phyloP scores from a whole-genome alignment of 192 early-diverging fungal species.

The Backusella circina region DNA sequence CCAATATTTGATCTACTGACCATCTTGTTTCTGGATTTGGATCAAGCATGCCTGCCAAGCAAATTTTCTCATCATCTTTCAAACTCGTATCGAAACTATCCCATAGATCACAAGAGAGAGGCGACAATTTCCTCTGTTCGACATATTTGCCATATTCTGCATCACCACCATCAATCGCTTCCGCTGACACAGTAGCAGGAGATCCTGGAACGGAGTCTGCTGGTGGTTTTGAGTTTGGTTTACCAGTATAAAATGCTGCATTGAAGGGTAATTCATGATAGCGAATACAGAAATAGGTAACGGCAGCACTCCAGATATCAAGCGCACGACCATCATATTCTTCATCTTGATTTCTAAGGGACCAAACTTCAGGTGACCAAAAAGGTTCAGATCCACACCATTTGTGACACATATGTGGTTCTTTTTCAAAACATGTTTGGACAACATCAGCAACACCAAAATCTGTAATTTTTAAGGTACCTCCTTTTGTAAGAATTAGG shows the following conservation, averaged over 20 bases:
- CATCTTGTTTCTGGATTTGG: slow-evolving; percentile 72
- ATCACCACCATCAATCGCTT: slow-evolving; percentile 56
- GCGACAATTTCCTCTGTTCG: slow-evolving; percentile 16
- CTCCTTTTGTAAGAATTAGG: slow-evolving; percentile 77
- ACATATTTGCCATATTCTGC: slow-evolving; percentile 50
- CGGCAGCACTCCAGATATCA: slow-evolving; percentile 93
- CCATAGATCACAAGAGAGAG: slow-evolving; percentile 54
- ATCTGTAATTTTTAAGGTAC: slow-evolving; percentile 94
- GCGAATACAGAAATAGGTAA: slow-evolving; percentile 85
- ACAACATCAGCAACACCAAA: slow-evolving; percentile 98
- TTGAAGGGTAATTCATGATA: slow-evolving; percentile 48
- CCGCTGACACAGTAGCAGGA: slow-evolving; percentile 64
- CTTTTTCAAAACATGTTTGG: slow-evolving; percentile 74
- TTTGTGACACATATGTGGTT: slow-evolving; percentile 77
- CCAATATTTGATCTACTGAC: slow-evolving; percentile 64
- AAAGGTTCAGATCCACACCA: slow-evolving; percentile 94
- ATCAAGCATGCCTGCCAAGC: slow-evolving; percentile 79
- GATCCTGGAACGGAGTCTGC: background rate
- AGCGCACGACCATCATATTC: slow-evolving; percentile 88
- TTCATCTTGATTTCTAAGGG: slow-evolving; percentile 49
- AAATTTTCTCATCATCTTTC: slow-evolving; percentile 56
- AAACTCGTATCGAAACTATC: slow-evolving; percentile 38
- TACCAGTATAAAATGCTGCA: slow-evolving; percentile 3
- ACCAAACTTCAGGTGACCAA: slow-evolving; percentile 91
- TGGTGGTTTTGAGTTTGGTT: background rate